A percentile compares a stretch with the other conserved stretches of the same genome.
These are phyloP conservation scores for Epichloe typhina DNA, from an alignment of 2,329 filamentous ascomycete genomes.

Conservation along the genomic window DNA sequence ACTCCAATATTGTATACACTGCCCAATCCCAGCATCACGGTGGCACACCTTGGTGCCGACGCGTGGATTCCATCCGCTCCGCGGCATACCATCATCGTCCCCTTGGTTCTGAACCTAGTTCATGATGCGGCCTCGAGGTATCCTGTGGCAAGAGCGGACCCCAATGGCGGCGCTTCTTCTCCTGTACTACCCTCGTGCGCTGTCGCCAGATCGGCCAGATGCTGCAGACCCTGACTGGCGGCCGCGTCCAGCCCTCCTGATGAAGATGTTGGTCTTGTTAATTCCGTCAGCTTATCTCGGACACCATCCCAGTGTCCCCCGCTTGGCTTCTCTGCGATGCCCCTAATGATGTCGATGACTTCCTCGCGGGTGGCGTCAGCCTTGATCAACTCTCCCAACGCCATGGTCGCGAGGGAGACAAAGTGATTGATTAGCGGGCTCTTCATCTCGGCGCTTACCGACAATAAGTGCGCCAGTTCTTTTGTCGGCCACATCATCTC, in stretches of 20 bases:
- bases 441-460: slow-evolving; percentile 38
- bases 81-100: too few relatives aligned
- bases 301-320: slow-evolving; percentile 44
- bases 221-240: slow-evolving; percentile 43
- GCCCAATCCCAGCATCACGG: too few relatives aligned
- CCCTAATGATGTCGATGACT: slow-evolving; percentile 39
- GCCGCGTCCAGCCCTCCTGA: slow-evolving; percentile 19
- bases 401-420: slow-evolving; percentile 43
- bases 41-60: too few relatives aligned
- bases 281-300: slow-evolving; percentile 26
- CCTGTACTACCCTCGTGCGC: slow-evolving; percentile 23
- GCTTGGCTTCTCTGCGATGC: slow-evolving; percentile 41
- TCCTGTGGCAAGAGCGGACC: slow-evolving; percentile 21
- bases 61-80: too few relatives aligned
- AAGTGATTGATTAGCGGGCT: slow-evolving; percentile 58
- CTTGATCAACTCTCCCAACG: slow-evolving; percentile 46
- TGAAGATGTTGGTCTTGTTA: slow-evolving; percentile 22
- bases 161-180: slow-evolving; percentile 19
- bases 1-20: neutral
- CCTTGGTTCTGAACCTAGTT: neutral
- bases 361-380: slow-evolving; percentile 43
- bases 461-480: slow-evolving; percentile 45
- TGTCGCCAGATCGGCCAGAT: slow-evolving; percentile 44
- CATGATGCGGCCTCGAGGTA: slow-evolving; percentile 17
- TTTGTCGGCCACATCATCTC: slow-evolving; percentile 48